phyloP scores from a whole-genome alignment of 768 basidiomycete genomes.

The Trametes coccinea region DNA sequence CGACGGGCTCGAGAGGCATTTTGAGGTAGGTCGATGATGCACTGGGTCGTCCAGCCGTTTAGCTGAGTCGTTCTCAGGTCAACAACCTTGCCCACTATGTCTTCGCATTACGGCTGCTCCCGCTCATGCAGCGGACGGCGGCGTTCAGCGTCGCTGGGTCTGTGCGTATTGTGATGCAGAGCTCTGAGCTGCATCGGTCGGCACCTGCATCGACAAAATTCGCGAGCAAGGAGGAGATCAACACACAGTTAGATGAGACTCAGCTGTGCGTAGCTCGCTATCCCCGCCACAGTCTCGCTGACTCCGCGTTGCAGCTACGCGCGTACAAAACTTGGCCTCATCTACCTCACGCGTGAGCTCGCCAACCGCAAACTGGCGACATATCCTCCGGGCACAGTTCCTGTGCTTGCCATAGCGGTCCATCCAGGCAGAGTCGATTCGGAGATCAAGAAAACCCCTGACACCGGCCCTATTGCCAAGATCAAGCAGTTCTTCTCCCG shows the following conservation, averaged over 20 bases:
- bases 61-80: conserved; percentile 16
- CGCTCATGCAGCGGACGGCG: conserved; percentile 31
- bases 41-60: background rate
- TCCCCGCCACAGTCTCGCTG: background rate
- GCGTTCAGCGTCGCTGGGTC: conserved; percentile 22
- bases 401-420: conserved; percentile 28
- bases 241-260: conserved; percentile 23
- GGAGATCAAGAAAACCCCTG: conserved; percentile 24
- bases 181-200: conserved; percentile 29
- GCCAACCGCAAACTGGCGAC: conserved; percentile 25
- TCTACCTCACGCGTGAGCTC: conserved; percentile 26
- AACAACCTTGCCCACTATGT: conserved; percentile 31
- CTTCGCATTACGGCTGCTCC: conserved; percentile 26
- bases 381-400: conserved; percentile 15
- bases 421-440: conserved; percentile 32
- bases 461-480: conserved; percentile 28
- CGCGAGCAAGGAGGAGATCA: conserved; percentile 28
- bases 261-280: conserved; percentile 17
- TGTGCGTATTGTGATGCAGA: conserved; percentile 32
- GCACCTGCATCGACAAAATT: conserved; percentile 27
- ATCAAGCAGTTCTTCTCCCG: conserved; percentile 21
- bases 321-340: conserved; percentile 32
- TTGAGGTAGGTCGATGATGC: conserved; percentile 20
- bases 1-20: conserved; percentile 30
- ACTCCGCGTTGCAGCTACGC: conserved; percentile 21